Percentiles rank a stretch among this genome's conserved stretches.
phyloP scores from a whole-genome alignment of 352 stramenopile genomes.

The Phytophthora foliorum region DNA sequence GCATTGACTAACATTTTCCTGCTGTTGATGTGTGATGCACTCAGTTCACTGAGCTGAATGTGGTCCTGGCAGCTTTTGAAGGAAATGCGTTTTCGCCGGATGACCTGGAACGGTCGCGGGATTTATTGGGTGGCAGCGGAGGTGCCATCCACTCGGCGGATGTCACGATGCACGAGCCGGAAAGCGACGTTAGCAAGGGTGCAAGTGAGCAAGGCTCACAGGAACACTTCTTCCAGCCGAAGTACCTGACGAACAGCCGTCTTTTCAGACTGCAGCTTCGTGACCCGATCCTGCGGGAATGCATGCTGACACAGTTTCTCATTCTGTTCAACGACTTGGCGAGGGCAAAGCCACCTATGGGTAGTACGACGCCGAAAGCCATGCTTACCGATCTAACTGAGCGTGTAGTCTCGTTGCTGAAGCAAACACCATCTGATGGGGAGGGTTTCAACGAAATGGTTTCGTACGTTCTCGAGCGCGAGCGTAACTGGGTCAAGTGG shows the following conservation, averaged over 20 bases:
- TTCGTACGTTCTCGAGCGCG: conserved; percentile 83
- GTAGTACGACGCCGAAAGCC: conserved; percentile 62
- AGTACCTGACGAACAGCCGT: conserved; percentile 94
- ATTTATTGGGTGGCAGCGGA: conserved; percentile 40
- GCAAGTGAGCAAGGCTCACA: conserved; percentile 34
- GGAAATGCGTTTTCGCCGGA: conserved; percentile 87
- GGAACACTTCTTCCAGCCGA: conserved; percentile 92
- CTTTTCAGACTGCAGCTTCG: conserved; percentile 92
- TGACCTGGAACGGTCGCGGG: conserved; percentile 75
- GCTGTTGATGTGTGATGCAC: conserved; percentile 3
- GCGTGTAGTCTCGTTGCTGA: conserved; percentile 81
- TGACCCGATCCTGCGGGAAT: conserved; percentile 90
- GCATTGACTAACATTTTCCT: conserved; percentile 2
- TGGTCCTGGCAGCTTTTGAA: conserved; percentile 86
- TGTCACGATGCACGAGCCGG: conserved; percentile 29
- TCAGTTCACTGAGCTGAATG: conserved; percentile 81
- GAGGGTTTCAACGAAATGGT: conserved; percentile 92
- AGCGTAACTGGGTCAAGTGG: conserved; percentile 93
- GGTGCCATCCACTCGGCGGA: conserved; percentile 25
- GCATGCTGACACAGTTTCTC: conserved; percentile 91
- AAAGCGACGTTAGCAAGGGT: conserved; percentile 17
- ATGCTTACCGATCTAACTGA: conserved; percentile 71
- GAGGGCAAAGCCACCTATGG: conserved; percentile 62
- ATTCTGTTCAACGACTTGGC: conserved; percentile 84
- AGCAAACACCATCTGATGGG: conserved; percentile 88